These are phyloP conservation scores for Stachybotrys echinatus DNA, from an alignment of 2,329 filamentous ascomycete genomes.

Conservation along the genomic window DNA sequence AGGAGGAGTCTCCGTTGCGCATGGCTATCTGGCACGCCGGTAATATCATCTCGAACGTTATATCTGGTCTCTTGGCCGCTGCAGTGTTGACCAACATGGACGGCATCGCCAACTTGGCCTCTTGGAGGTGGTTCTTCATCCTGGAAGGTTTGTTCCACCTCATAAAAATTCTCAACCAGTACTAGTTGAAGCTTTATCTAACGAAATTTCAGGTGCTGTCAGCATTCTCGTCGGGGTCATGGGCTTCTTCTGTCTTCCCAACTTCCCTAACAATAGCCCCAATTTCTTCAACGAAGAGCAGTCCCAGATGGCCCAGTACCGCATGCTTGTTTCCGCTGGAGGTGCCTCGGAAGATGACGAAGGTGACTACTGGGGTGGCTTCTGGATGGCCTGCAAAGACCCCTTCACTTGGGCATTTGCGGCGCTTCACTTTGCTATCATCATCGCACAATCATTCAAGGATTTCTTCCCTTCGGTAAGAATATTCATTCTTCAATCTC, in stretches of 20 bases:
- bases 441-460: conserved; percentile 35
- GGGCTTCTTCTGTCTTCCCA: conserved; percentile 29
- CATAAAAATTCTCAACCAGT: not conserved
- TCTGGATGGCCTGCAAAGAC: conserved; percentile 25
- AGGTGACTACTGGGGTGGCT: conserved; percentile 31
- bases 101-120: conserved; percentile 24
- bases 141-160: conserved; percentile 18
- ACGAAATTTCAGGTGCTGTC: conserved; percentile 13
- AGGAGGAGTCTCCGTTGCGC: conserved; percentile 10
- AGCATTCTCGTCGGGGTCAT: conserved; percentile 23
- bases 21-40: conserved; percentile 39
- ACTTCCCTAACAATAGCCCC: conserved; percentile 25
- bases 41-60: conserved; percentile 38
- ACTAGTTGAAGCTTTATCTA: not conserved
- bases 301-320: conserved; percentile 29
- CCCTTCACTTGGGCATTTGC: conserved; percentile 32
- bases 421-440: conserved; percentile 34
- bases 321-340: conserved; percentile 27
- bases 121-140: conserved; percentile 38
- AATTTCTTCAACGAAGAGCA: conserved; percentile 31
- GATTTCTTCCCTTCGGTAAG: conserved; percentile 36
- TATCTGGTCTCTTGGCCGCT: conserved; percentile 38
- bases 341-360: conserved; percentile 28
- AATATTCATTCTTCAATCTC: not conserved
- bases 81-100: conserved; percentile 38